Percentiles rank a stretch among this genome's conserved stretches.
Evolutionary conservation across 768 basidiomycete genomes (phyloP).

Genomic region (Leccinellum luteum): DNA sequence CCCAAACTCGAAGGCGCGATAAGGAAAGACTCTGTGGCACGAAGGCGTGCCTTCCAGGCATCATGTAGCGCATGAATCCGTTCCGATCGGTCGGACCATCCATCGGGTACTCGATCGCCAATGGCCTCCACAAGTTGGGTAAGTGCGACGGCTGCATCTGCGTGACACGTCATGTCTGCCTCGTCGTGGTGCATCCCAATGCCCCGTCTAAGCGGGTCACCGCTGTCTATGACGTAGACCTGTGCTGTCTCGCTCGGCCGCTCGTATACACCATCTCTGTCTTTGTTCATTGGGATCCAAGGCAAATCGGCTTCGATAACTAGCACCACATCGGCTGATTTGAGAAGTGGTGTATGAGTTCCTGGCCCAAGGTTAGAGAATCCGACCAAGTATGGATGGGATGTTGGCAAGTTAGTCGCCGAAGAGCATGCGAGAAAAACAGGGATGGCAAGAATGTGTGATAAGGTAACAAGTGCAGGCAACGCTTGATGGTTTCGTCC

Average conservation of each 20-base stretch:
- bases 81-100: constrained; percentile 14
- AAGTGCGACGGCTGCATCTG: constrained; percentile 53
- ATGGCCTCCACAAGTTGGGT: constrained; percentile 40
- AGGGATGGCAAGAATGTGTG: constrained; percentile 51
- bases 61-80: constrained; percentile 21
- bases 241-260: constrained; percentile 42
- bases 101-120: constrained; percentile 8
- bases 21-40: constrained; percentile 32
- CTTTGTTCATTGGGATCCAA: constrained; percentile 55
- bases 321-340: constrained; percentile 58
- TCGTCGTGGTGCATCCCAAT: constrained; percentile 50
- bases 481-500: constrained; percentile 55
- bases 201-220: constrained; percentile 54
- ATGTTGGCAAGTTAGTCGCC: constrained; percentile 51
- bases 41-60: constrained; percentile 27
- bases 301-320: constrained; percentile 66
- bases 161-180: constrained; percentile 57
- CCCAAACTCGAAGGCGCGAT: constrained; percentile 16
- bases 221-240: constrained; percentile 60
- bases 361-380: constrained; percentile 46
- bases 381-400: constrained; percentile 54
- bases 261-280: constrained; percentile 25
- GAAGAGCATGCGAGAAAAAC: constrained; percentile 51
- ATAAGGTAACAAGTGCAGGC: constrained; percentile 44
- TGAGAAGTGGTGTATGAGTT: constrained; percentile 46